Evolutionary conservation across 768 basidiomycete genomes (phyloP), one percentile per base, ranked within the genome.

Genomic region (Holtermanniella nyarrowii): DNA sequence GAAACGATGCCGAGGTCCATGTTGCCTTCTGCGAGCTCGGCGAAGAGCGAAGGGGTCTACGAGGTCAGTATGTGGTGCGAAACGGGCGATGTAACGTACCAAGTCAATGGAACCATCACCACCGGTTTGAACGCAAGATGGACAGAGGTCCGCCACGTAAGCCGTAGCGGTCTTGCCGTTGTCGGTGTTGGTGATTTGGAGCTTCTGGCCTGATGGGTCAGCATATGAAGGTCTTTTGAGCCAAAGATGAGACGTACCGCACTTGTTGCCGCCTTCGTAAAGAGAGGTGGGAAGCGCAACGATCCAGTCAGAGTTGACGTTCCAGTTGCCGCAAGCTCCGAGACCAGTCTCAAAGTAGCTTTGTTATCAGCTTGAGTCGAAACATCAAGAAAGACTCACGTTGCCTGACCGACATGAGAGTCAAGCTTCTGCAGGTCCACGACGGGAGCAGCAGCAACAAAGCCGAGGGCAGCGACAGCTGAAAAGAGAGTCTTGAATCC

Each of bases 61-160:
- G 10, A 37, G 31, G 31, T 37, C 16, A 37, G 31, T 16, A 16
- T 7, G 7, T 37, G 31, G 31, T 7, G 31, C 31, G 31, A 37
- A 37, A 37, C 31, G 31, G 16, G 31, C 16, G 31, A 7, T 7
- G 31, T 7, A 7, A 37, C 31, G 7, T 37, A 37, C 31, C 51
- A 74, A 68, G 46, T 74, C 73, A 64, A 95, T 81, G 14, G 82
- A 85, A 69, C 83, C 77, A 23, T 27, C 27, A 37, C 31, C 16
- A 16, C 31, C 31, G 31, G 31, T 37, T 60, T 79, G 80, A 48
- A 63, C 46, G 74, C 88, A 93, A 20, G 82, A 82, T 22, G 88
- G 87, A 76, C 88, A 95, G 31, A 77, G 81, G 59, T 89, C 88
- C 40, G 79, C 85, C 57, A 95, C 76, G 22, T 75, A 77, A 42